A percentile compares a stretch with the other conserved stretches of the same genome.
phyloP scores from a whole-genome alignment of 1,139 yeast genomes.

The Sugiyamaella xylanicola region DNA sequence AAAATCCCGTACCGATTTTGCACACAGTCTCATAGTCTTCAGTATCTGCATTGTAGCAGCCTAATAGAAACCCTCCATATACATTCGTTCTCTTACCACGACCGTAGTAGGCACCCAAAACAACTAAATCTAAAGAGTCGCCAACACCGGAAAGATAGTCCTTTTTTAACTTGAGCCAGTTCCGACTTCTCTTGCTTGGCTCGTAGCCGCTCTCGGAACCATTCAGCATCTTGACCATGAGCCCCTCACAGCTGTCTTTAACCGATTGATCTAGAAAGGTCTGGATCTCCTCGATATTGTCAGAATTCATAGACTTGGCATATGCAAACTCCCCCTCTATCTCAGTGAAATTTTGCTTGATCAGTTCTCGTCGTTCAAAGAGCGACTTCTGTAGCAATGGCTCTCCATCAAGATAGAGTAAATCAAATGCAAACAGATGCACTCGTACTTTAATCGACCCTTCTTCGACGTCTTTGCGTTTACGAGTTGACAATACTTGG shows the following conservation, averaged over 20 bases:
- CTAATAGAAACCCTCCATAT: slow-evolving; percentile 91
- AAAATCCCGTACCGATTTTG: slow-evolving; percentile 96
- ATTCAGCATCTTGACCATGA: slow-evolving; percentile 89
- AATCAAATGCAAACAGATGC: slow-evolving; percentile 89
- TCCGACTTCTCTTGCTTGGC: slow-evolving; percentile 91
- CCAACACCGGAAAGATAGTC: slow-evolving; percentile 87
- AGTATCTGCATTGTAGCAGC: slow-evolving; percentile 83
- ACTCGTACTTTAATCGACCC: slow-evolving; percentile 87
- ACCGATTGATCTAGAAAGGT: slow-evolving; percentile 86
- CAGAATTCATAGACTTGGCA: slow-evolving; percentile 75
- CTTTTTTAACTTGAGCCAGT: slow-evolving; percentile 93
- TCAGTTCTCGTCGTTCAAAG: slow-evolving; percentile 64
- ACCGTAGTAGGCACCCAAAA: slow-evolving; percentile 92
- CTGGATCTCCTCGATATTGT: slow-evolving; percentile 73
- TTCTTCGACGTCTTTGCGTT: slow-evolving; percentile 87
- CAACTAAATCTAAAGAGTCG: slow-evolving; percentile 91
- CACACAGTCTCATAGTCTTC: slow-evolving; percentile 95
- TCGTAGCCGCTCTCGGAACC: slow-evolving; percentile 84
- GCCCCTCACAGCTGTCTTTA: slow-evolving; percentile 89
- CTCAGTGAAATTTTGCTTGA: slow-evolving; percentile 58
- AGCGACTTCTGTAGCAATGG: slow-evolving; percentile 70
- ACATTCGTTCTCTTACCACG: slow-evolving; percentile 92
- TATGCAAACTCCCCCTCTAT: slow-evolving; percentile 79
- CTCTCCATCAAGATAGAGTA: slow-evolving; percentile 70
- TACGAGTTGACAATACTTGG: slow-evolving; percentile 89